Percentiles rank a stretch among this genome's conserved stretches.
Evolutionary conservation across 148 eudicot genomes (phyloP).

Genomic region (Fallopia convolvulus): DNA sequence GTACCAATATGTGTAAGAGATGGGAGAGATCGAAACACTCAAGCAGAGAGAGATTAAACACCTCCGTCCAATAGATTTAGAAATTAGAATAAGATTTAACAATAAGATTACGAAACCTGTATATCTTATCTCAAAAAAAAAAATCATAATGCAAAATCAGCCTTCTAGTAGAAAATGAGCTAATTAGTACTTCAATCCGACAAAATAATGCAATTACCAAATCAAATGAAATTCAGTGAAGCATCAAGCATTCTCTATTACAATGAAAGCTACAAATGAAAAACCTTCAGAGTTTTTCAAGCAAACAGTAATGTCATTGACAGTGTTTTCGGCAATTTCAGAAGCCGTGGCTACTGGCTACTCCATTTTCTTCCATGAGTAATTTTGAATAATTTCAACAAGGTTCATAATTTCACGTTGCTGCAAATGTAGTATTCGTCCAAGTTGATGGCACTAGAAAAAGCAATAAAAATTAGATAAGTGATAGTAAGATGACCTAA

Average conservation of each 20-base stretch:
- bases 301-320: slow-evolving; percentile 37
- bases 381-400: slow-evolving; percentile 7
- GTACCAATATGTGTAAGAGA: neutral
- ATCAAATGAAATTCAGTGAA: too few species aligned
- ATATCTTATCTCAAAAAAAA: too few species aligned
- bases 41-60: neutral
- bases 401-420: slow-evolving; percentile 9
- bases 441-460: neutral
- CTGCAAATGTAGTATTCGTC: neutral
- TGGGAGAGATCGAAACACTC: too few species aligned
- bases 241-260: too few species aligned
- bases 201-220: too few species aligned
- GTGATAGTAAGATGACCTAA: neutral
- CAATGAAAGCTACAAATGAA: too few species aligned
- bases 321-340: slow-evolving; percentile 22
- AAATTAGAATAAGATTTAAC: too few species aligned
- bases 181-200: too few species aligned
- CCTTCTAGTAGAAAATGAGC: too few species aligned
- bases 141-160: too few species aligned
- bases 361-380: slow-evolving; percentile 36
- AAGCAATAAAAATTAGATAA: neutral
- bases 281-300: slow-evolving; percentile 40
- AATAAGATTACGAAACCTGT: too few species aligned
- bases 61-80: neutral
- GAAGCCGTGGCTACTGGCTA: slow-evolving; percentile 9